phyloP scores from a whole-genome alignment of 176 grass and related monocot species.

The Zoysia japonica region DNA sequence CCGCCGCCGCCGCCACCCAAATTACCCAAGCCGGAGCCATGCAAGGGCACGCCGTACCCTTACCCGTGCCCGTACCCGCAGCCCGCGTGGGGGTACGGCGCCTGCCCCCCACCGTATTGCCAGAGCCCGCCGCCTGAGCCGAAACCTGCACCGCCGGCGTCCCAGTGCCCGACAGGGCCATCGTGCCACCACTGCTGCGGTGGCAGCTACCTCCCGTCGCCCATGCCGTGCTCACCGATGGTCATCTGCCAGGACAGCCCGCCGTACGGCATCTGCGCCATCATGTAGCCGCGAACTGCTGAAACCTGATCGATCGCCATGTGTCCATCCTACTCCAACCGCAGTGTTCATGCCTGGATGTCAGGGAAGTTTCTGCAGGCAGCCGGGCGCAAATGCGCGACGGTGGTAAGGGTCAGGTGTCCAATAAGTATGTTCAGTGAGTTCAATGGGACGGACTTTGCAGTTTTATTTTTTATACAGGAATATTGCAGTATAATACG shows the following conservation, averaged over 20 bases:
- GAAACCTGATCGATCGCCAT: background rate
- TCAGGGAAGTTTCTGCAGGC: too few species aligned
- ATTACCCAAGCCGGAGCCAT: background rate
- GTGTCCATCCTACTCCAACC: too few species aligned
- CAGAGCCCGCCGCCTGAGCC: background rate
- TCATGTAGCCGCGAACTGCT: conserved; percentile 27
- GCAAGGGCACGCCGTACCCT: background rate
- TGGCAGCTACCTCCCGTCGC: background rate
- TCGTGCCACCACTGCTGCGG: conserved; percentile 21
- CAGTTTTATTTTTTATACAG: too few species aligned
- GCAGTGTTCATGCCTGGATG: too few species aligned
- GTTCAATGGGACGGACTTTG: too few species aligned
- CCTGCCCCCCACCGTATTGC: background rate
- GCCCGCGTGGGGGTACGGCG: background rate
- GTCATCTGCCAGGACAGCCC: conserved; percentile 37
- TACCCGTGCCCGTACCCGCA: background rate
- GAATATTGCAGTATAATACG: too few species aligned
- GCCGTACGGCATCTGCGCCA: conserved; percentile 21
- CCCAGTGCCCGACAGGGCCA: conserved; percentile 28
- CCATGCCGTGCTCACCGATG: conserved; percentile 6
- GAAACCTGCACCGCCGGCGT: background rate
- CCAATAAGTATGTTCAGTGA: too few species aligned
- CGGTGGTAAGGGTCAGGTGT: too few species aligned
- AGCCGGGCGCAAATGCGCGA: too few species aligned
- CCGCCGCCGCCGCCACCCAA: background rate